Evolutionary conservation across 371 early-diverging fungal species (phyloP), one percentile per base, ranked within the genome.

Genomic region (Sporodiniella umbellata): DNA sequence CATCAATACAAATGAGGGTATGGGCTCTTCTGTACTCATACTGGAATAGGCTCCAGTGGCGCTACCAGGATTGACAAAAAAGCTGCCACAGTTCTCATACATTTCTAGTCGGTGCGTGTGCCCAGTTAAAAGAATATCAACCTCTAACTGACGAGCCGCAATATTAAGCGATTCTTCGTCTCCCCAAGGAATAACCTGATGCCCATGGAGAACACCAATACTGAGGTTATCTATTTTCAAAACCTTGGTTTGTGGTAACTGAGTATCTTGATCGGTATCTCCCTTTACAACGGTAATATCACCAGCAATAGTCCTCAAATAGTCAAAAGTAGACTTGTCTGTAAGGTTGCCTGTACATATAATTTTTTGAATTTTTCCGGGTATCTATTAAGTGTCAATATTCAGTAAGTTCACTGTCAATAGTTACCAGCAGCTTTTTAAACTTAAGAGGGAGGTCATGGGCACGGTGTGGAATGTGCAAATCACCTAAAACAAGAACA

Each of bases 291-390:
- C 72, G 33, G 81, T 78, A 35, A 94, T 77, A 55, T 92, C 89
- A 44, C 86, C 78, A 25, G 89, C 84, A 48, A 97, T 85, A 12
- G 89, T 85, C 45, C 88, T 78, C 52, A 97, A 77, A 63, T 90
- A 94, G 49, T 95, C 93, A 58, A 83, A 82, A 0, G 90, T 89
- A 30, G 90, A 92, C 33, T 81, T 79, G 68, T 88, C 87, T 26
- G 81, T 83, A 4, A 90, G 66, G 67, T 96, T 96, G 33, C 98
- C 98, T 8, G 95, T 95, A 62, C 88, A 89, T 42, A 97, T 77
- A 53, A 95, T 93, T 64, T 90, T 90, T 67, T 95, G 93, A 51
- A 97, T 97, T 64, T 96, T 95, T 33, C 96, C 97, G 1, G 92
- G 92, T 10, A 88, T 84, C 88, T 88, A 68, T 37, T 1, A 17